Percentiles rank a stretch among this genome's conserved stretches.
These are phyloP conservation scores for Dioscorea zingiberensis DNA, from an alignment of 106 monocot species.

Conservation along the genomic window DNA sequence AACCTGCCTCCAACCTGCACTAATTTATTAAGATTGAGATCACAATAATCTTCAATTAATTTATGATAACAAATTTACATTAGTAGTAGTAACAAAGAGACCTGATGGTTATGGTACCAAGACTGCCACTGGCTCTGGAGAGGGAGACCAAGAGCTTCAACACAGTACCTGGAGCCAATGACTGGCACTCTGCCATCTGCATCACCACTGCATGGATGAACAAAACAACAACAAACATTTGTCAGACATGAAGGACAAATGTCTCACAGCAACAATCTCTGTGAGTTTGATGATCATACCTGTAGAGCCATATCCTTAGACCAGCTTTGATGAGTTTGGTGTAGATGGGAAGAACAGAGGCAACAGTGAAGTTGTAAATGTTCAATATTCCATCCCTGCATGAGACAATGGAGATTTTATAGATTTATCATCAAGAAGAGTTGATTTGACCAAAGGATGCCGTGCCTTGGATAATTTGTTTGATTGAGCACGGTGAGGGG, in stretches of 20 bases:
- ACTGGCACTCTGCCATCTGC: constrained; percentile 86
- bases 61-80: too few species aligned
- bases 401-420: background rate
- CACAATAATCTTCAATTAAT: background rate
- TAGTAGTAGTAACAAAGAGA: too few species aligned
- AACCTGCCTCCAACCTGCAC: constrained; percentile 81
- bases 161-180: constrained; percentile 78
- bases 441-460: too few species aligned
- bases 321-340: constrained; percentile 76
- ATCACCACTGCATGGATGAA: constrained; percentile 49
- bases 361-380: constrained; percentile 59
- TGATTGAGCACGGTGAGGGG: too few species aligned
- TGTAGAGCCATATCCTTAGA: constrained; percentile 77
- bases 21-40: background rate
- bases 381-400: constrained; percentile 56
- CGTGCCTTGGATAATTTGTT: too few species aligned
- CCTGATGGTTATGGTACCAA: constrained; percentile 76
- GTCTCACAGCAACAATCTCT: too few species aligned
- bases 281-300: constrained; percentile 24
- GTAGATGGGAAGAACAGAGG: constrained; percentile 70
- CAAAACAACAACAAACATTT: too few species aligned
- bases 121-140: constrained; percentile 48
- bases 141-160: constrained; percentile 59
- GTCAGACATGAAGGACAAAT: too few species aligned
- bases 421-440: background rate